phyloP scores from a whole-genome alignment of 352 stramenopile genomes.

The Globisporangium spiculum region DNA sequence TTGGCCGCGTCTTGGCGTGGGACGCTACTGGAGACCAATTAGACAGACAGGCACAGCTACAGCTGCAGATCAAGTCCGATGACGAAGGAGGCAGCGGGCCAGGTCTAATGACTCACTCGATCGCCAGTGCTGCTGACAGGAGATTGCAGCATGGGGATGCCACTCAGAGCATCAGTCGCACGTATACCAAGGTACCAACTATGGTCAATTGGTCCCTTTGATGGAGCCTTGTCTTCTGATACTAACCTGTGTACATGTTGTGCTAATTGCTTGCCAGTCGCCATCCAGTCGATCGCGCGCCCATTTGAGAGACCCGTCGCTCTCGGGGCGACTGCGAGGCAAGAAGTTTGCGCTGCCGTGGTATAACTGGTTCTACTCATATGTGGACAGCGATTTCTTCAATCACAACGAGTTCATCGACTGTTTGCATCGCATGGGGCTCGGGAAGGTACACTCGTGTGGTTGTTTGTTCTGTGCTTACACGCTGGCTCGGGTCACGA shows the following conservation, averaged over 20 bases:
- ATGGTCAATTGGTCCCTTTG: not conserved
- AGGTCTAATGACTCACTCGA: not conserved
- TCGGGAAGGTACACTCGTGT: conserved; percentile 41
- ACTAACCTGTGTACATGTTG: not conserved
- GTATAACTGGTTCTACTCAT: conserved; percentile 72
- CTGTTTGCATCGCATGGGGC: conserved; percentile 61
- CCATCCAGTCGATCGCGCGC: conserved; percentile 1
- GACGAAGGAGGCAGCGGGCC: not conserved
- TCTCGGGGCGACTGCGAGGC: not conserved
- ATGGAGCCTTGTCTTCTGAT: not conserved
- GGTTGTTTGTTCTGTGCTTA: not conserved
- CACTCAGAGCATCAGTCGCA: not conserved
- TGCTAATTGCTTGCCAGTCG: not conserved
- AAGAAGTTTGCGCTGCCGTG: conserved; percentile 55
- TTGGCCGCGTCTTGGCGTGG: conserved; percentile 38
- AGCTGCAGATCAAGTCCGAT: conserved; percentile 24
- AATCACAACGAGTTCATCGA: conserved; percentile 75
- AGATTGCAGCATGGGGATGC: not conserved
- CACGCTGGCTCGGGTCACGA: too few species aligned
- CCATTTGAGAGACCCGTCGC: not conserved
- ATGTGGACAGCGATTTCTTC: conserved; percentile 66
- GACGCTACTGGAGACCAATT: conserved; percentile 26
- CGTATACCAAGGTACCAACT: not conserved
- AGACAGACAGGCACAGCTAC: conserved; percentile 17
- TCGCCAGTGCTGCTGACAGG: not conserved